These are phyloP conservation scores for Uronychia setigera DNA, from an alignment of 73 alveolate species.

Conservation along the genomic window DNA sequence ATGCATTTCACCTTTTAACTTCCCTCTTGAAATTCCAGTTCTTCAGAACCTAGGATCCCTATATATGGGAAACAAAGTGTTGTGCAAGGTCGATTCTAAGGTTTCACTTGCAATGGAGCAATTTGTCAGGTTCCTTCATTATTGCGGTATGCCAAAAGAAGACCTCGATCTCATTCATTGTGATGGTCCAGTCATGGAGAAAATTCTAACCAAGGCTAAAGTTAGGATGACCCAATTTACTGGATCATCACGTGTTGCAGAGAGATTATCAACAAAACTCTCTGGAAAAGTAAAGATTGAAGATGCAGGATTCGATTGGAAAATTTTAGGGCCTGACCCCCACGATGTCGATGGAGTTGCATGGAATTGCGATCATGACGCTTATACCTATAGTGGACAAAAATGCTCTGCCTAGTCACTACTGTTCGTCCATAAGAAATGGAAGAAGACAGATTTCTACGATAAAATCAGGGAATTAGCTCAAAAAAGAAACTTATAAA, in stretches of 20 bases:
- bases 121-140: slow-evolving; percentile 82
- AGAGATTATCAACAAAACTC: slow-evolving; percentile 31
- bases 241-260: slow-evolving; percentile 76
- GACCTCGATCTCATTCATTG: slow-evolving; percentile 72
- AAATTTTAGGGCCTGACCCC: slow-evolving; percentile 92
- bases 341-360: slow-evolving; percentile 80
- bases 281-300: slow-evolving; percentile 85
- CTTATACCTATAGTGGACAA: slow-evolving; percentile 88
- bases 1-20: slow-evolving; percentile 93
- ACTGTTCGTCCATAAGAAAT: slow-evolving; percentile 79
- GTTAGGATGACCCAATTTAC: slow-evolving; percentile 75
- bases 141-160: slow-evolving; percentile 79
- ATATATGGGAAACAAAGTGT: slow-evolving; percentile 75
- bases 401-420: slow-evolving; percentile 94
- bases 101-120: slow-evolving; percentile 88
- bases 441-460: slow-evolving; percentile 76
- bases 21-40: slow-evolving; percentile 94
- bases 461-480: slow-evolving; percentile 72
- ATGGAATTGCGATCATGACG: slow-evolving; percentile 90
- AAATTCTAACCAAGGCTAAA: slow-evolving; percentile 25
- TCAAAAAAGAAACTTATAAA: slow-evolving; percentile 73
- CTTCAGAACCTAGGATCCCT: slow-evolving; percentile 88
- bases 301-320: slow-evolving; percentile 98
- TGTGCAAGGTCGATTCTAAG: slow-evolving; percentile 84
- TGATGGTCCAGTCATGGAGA: slow-evolving; percentile 76